Percentiles rank a stretch among this genome's conserved stretches.
Evolutionary conservation across 2,329 filamentous ascomycete genomes (phyloP).

Genomic region (Onygenales sp.): DNA sequence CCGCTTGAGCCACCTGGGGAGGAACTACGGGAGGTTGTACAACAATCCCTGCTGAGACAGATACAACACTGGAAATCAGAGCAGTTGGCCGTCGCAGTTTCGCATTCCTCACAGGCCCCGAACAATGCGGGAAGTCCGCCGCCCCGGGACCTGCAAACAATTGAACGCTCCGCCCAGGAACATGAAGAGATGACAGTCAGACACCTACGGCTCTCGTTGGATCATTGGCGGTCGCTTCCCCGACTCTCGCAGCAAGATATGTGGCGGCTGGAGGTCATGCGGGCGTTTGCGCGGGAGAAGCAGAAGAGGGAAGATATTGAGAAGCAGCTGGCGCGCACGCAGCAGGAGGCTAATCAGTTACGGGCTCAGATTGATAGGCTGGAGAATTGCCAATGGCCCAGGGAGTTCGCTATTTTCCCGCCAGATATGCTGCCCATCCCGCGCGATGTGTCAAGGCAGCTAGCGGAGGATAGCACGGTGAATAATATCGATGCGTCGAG

Average conservation of each 20-base stretch:
- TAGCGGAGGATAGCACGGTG: constrained; percentile 23
- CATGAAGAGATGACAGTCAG: constrained; percentile 62
- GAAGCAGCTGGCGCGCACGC: constrained; percentile 33
- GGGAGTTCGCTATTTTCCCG: constrained; percentile 40
- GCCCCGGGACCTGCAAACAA: constrained; percentile 26
- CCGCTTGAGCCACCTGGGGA: constrained; percentile 66
- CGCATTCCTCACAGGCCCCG: constrained; percentile 9
- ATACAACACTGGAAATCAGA: constrained; percentile 56
- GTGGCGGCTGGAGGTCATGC: constrained; percentile 39
- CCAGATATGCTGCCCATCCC: constrained; percentile 35
- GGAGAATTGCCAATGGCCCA: constrained; percentile 38
- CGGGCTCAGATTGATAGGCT: constrained; percentile 38
- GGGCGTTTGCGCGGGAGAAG: constrained; percentile 37
- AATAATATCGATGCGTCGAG: constrained; percentile 25
- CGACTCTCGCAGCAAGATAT: constrained; percentile 40
- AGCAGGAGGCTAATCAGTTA: constrained; percentile 41
- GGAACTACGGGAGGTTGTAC: constrained; percentile 64
- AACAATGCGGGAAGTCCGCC: constrained; percentile 7
- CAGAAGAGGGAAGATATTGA: constrained; percentile 36
- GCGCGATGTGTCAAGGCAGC: constrained; percentile 27
- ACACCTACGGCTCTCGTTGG: constrained; percentile 69
- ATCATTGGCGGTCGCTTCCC: constrained; percentile 62
- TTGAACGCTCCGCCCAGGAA: constrained; percentile 41
- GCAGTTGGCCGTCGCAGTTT: constrained; percentile 18
- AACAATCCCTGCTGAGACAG: constrained; percentile 55